Evolutionary conservation across 2,329 filamentous ascomycete species (phyloP).

Genomic region (Alternaria brassicae): DNA sequence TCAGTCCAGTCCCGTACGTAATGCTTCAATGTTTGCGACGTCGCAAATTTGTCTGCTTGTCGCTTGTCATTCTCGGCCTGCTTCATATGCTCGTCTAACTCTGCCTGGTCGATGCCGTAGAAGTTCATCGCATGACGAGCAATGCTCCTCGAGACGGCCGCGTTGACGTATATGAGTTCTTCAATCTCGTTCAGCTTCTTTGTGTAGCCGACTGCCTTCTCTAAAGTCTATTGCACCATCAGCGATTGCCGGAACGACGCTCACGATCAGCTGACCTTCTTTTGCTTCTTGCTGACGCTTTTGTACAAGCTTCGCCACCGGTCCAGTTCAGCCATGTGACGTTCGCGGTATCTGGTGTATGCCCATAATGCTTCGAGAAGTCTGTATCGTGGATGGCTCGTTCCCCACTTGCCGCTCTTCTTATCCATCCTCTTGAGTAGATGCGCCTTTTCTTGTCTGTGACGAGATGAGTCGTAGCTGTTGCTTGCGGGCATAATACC

Average conservation of each 20-base stretch:
- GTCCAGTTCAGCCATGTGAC: constrained; percentile 29
- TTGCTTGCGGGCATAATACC: constrained; percentile 14
- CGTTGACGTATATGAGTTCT: constrained; percentile 55
- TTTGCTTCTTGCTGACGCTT: constrained; percentile 34
- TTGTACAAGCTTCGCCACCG: constrained; percentile 33
- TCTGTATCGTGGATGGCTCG: constrained; percentile 28
- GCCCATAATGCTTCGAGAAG: constrained; percentile 30
- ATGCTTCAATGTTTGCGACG: constrained; percentile 64
- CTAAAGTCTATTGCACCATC: constrained; percentile 20
- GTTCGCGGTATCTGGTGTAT: constrained; percentile 27
- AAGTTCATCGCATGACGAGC: constrained; percentile 56
- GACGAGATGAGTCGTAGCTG: constrained; percentile 13
- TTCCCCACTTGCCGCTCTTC: constrained; percentile 28
- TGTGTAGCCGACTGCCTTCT: constrained; percentile 27
- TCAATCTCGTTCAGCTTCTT: constrained; percentile 57
- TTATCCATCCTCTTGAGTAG: constrained; percentile 28
- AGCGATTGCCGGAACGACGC: neutral
- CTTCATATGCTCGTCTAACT: constrained; percentile 55
- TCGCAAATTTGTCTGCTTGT: constrained; percentile 56
- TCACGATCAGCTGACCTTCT: constrained; percentile 15
- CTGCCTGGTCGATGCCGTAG: constrained; percentile 55
- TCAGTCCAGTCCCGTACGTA: constrained; percentile 65
- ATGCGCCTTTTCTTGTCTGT: constrained; percentile 29
- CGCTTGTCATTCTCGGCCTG: constrained; percentile 47
- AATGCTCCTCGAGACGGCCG: constrained; percentile 56